Evolutionary conservation across 768 basidiomycete genomes (phyloP).

Genomic region (Boletus rubropictus): DNA sequence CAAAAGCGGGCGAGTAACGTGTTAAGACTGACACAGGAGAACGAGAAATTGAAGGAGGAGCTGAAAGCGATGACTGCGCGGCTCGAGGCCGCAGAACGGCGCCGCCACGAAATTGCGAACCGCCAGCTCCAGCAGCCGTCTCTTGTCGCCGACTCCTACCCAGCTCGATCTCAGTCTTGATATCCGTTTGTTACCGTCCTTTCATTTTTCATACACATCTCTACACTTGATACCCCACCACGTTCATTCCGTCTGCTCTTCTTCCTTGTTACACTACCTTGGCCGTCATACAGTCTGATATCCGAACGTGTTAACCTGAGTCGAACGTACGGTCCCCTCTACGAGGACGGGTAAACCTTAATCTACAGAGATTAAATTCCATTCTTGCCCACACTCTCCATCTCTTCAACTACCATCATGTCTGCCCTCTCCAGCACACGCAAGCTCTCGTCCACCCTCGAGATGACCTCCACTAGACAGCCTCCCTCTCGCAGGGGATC

Average conservation of each 20-base stretch:
- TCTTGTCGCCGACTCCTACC: constrained; percentile 10
- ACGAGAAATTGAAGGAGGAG: constrained; percentile 71
- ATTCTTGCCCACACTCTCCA: background rate
- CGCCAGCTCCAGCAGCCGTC: constrained; percentile 29
- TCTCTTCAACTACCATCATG: constrained; percentile 17
- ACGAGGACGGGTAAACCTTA: constrained; percentile 13
- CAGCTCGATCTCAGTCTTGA: constrained; percentile 21
- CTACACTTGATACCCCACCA: constrained; percentile 23
- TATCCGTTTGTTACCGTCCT: constrained; percentile 24
- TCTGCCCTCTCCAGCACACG: constrained; percentile 13
- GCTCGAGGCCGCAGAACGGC: constrained; percentile 68
- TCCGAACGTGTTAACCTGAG: background rate
- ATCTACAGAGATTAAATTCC: constrained; percentile 9
- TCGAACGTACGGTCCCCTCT: background rate
- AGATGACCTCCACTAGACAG: constrained; percentile 29
- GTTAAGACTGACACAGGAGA: constrained; percentile 69
- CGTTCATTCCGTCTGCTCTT: constrained; percentile 13
- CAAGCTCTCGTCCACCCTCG: constrained; percentile 26
- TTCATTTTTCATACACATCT: constrained; percentile 16
- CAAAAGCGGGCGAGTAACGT: constrained; percentile 77
- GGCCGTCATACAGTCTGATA: constrained; percentile 1
- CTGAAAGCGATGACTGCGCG: constrained; percentile 70
- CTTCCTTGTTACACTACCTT: constrained; percentile 9
- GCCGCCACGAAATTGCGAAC: constrained; percentile 40
- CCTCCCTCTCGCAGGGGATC: constrained; percentile 41